Evolutionary conservation across 1,139 yeast species (phyloP).

Genomic region (Taphrina communis): DNA sequence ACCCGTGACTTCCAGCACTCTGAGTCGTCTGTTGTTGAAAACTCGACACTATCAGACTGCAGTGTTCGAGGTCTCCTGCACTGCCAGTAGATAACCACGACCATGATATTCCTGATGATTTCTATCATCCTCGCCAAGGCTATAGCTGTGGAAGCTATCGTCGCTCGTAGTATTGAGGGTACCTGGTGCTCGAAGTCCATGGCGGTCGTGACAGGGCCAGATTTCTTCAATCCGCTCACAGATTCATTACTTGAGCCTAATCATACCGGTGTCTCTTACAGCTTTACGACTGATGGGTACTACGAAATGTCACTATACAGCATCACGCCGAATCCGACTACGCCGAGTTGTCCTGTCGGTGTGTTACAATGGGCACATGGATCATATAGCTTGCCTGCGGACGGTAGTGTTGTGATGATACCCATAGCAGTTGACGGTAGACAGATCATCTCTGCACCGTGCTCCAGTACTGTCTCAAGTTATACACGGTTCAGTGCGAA

Average conservation of each 20-base stretch:
- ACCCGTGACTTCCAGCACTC: no score
- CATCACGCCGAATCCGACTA: conserved; percentile 68
- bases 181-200: conserved; percentile 95
- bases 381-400: conserved; percentile 62
- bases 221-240: conserved; percentile 92
- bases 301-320: conserved; percentile 90
- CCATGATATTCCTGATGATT: not conserved
- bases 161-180: conserved; percentile 55
- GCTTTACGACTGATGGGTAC: conserved; percentile 88
- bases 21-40: no score
- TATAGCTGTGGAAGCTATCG: not conserved
- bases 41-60: no score
- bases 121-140: not conserved
- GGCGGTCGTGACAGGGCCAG: conserved; percentile 96
- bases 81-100: not conserved
- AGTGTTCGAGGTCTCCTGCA: no score
- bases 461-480: conserved; percentile 60
- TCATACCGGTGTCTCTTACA: conserved; percentile 88
- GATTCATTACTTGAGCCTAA: conserved; percentile 94
- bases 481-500: conserved; percentile 76
- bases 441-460: conserved; percentile 86
- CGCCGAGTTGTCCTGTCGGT: conserved; percentile 84
- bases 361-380: conserved; percentile 90
- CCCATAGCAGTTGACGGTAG: conserved; percentile 92
- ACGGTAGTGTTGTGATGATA: conserved; percentile 70